Conservation (phyloP, 2,329 filamentous ascomycete species). For the Neonectria ditissima region DNA sequence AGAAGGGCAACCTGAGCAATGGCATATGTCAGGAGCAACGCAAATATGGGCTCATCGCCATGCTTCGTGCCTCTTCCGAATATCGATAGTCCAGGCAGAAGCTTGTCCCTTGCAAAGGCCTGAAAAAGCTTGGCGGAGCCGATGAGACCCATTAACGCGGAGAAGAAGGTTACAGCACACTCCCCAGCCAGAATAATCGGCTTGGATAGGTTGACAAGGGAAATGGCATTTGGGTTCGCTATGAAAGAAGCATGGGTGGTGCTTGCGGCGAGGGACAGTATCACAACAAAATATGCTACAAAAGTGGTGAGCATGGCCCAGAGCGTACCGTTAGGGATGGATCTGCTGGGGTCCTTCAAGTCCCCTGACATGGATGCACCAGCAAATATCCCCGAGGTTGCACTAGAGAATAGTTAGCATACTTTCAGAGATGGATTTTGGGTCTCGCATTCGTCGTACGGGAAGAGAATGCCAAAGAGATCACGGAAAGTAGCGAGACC, state of each 20-base stretch:
- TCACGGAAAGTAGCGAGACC: slow-evolving; percentile 80
- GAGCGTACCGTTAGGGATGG: slow-evolving; percentile 86
- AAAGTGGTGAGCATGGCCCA: slow-evolving; percentile 83
- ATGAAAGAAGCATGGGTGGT: slow-evolving; percentile 81
- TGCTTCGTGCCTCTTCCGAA: slow-evolving; percentile 80
- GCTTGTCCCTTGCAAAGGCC: slow-evolving; percentile 81
- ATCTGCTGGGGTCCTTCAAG: slow-evolving; percentile 82
- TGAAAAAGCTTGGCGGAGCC: slow-evolving; percentile 87
- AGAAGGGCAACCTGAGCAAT: slow-evolving; percentile 85
- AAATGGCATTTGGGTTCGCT: slow-evolving; percentile 81
- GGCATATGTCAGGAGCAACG: slow-evolving; percentile 80
- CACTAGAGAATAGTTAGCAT: slow-evolving; percentile 44
- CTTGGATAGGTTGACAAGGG: slow-evolving; percentile 82
- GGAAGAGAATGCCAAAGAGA: slow-evolving; percentile 88
- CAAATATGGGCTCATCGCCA: slow-evolving; percentile 79
- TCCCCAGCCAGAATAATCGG: slow-evolving; percentile 83
- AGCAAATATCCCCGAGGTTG: slow-evolving; percentile 69
- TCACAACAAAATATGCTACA: slow-evolving; percentile 79
- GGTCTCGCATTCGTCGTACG: slow-evolving; percentile 51
- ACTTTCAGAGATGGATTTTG: slow-evolving; percentile 38
- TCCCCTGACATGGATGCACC: slow-evolving; percentile 94
- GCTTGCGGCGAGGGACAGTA: slow-evolving; percentile 81
- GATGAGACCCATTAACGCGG: slow-evolving; percentile 87
- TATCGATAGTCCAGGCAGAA: slow-evolving; percentile 79
- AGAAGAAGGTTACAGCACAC: slow-evolving; percentile 86